phyloP scores from a whole-genome alignment of 257 asterid species.

The Solanum tacnaense region DNA sequence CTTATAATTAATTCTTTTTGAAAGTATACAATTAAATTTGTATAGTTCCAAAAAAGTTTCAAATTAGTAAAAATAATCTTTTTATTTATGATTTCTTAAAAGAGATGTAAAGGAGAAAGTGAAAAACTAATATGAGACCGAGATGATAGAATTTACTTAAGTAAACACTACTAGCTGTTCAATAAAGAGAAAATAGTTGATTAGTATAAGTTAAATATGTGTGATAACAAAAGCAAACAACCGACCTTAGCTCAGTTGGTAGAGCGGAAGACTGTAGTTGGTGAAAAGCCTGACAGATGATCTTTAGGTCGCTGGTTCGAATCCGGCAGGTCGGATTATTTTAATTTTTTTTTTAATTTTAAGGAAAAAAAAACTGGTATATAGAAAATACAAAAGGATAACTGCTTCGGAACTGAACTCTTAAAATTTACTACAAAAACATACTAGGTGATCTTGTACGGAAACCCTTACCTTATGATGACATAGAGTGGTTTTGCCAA shows the following conservation, averaged over 20 bases:
- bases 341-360: no score
- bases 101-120: neutral
- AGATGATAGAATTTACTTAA: neutral
- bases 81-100: neutral
- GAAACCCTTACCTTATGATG: neutral
- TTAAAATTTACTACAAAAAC: neutral
- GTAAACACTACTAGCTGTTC: neutral
- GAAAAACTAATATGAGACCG: no score
- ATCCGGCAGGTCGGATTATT: neutral
- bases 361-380: no score
- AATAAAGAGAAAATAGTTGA: neutral
- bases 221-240: fast-evolving
- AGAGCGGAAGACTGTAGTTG: conserved; percentile 5
- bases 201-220: fast-evolving
- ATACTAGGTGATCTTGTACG: neutral
- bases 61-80: no score
- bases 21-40: neutral
- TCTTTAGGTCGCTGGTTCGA: conserved; percentile 9
- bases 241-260: conserved; percentile 9
- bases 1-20: no score
- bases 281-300: neutral
- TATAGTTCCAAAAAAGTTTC: neutral
- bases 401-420: no score
- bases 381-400: neutral
- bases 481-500: neutral